Base-by-base conservation (phyloP, 352 stramenopile species). In the Pythium pyrilobum region DNA sequence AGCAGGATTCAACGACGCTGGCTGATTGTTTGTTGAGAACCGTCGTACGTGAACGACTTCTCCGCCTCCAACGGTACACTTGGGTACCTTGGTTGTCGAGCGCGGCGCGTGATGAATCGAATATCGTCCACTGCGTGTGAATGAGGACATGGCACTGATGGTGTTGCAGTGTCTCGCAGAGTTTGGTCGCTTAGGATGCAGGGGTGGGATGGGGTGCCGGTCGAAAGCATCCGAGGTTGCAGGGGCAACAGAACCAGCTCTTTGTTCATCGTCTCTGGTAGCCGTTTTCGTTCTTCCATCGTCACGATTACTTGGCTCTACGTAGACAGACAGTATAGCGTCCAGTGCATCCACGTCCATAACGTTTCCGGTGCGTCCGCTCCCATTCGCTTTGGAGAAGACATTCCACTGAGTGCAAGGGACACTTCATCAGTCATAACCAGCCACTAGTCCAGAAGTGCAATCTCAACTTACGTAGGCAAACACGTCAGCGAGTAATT, bases 321-420 rank as follows among this genome's bases (percentile, higher is more conserved):
- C 31, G 67, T 59, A 55, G 32, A 64, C 58, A 25, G 56, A 62
- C 9, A 86, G 62, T 37, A 88, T 70, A 12, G 57, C 70, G 21
- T 88, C 77, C 5, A 88, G 47, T 13, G 66, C 69, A 18, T 88
- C 72, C n/a, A 88, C 72, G 37, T 88, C 77, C n/a, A 88, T 69
- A 21, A 46, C 48, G 16, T 59, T 43, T 5, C 52, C 28, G 9
- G 49, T 65, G 16, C 28, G 41, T 38, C 24, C 47, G 11, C 33
- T 40, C 2, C 62, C 62, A 36, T 72, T 52, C 18, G 44, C 47
- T 46, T 75, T 66, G 37, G 55, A 69, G 18, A 83, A 27, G 16
- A 72, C 63, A 37, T 21, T 49, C 74, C 74, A 85, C 67, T 77
- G 31, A 37, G 20, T 45, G n/a, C 21, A 44, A 40, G 34, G 7